Percentiles rank a stretch among this genome's conserved stretches.
phyloP scores from a whole-genome alignment of 2,329 filamentous ascomycete genomes.

The Aspergillus fumigatus region DNA sequence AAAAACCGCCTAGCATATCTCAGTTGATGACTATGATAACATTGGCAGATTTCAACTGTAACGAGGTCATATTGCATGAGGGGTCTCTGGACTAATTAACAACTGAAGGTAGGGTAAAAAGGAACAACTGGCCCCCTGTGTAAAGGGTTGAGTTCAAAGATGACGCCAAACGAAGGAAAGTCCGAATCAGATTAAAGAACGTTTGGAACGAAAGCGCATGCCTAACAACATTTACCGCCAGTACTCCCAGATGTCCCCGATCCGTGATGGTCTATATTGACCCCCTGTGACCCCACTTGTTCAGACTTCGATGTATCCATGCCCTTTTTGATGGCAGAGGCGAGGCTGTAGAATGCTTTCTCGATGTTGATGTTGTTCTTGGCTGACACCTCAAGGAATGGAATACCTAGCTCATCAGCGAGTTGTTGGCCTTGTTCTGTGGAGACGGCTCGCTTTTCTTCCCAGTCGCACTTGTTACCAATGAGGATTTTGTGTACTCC shows the following conservation, averaged over 20 bases:
- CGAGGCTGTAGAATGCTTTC: slow-evolving; percentile 94
- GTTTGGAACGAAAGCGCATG: slow-evolving; percentile 4
- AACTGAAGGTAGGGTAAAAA: not conserved
- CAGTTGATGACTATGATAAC: not conserved
- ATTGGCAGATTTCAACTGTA: not conserved
- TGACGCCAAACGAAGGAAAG: slow-evolving; percentile 4
- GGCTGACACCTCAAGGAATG: slow-evolving; percentile 96
- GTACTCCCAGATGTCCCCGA: slow-evolving; percentile 47
- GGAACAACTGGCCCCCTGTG: slow-evolving; percentile 1
- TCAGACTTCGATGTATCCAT: slow-evolving; percentile 86
- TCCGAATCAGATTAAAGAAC: not conserved
- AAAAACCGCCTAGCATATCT: slow-evolving; percentile 16
- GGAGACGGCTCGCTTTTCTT: slow-evolving; percentile 93
- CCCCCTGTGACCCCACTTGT: slow-evolving; percentile 53
- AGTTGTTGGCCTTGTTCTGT: slow-evolving; percentile 90
- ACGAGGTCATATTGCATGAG: not conserved
- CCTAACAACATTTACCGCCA: slow-evolving; percentile 72
- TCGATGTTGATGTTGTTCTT: slow-evolving; percentile 99
- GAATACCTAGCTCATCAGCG: slow-evolving; percentile 92
- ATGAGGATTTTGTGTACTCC: slow-evolving; percentile 99
- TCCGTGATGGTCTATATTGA: slow-evolving; percentile 64
- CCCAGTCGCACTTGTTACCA: slow-evolving; percentile 99
- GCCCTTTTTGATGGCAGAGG: slow-evolving; percentile 97
- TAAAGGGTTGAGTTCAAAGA: slow-evolving; percentile 3
- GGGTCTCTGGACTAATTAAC: not conserved